Evolutionary conservation across 495 filamentous ascomycete species (phyloP).

Genomic region (Neurospora tetrasperma): DNA sequence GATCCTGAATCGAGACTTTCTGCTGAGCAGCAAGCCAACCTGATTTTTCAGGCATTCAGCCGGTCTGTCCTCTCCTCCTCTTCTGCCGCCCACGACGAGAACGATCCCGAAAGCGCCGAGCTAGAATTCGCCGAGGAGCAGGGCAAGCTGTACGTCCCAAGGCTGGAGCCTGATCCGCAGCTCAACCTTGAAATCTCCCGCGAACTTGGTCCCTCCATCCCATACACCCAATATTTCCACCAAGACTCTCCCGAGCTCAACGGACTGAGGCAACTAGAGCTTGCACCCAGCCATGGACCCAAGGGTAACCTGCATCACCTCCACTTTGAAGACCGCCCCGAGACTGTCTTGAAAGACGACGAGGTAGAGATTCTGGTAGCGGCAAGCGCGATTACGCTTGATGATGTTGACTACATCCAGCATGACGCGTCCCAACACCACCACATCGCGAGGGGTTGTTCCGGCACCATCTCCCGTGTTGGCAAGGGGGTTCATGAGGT

Average conservation of each 20-base stretch:
- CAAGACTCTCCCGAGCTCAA: constrained; percentile 8
- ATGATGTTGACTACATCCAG: constrained; percentile 32
- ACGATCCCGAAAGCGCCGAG: constrained; percentile 14
- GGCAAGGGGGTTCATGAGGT: constrained; percentile 27
- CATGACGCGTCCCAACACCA: constrained; percentile 6
- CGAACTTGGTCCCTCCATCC: constrained; percentile 21
- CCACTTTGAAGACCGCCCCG: constrained; percentile 22
- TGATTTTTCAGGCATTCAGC: constrained; percentile 22
- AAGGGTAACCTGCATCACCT: constrained; percentile 8
- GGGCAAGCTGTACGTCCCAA: constrained; percentile 26
- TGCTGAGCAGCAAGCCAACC: constrained; percentile 14
- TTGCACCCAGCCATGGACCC: constrained; percentile 6
- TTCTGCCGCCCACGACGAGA: background rate
- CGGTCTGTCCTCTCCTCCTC: constrained; percentile 12
- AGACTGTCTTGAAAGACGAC: constrained; percentile 15
- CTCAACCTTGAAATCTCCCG: constrained; percentile 28
- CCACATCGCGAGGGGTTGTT: constrained; percentile 25
- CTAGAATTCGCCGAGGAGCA: constrained; percentile 30
- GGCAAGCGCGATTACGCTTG: constrained; percentile 16
- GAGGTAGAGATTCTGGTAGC: constrained; percentile 34
- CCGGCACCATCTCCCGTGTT: constrained; percentile 32
- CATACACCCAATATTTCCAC: constrained; percentile 23
- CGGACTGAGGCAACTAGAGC: constrained; percentile 15
- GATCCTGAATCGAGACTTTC: constrained; percentile 21
- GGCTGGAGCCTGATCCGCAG: constrained; percentile 27